These are phyloP conservation scores for Monosiga brevicollis DNA, from an alignment of 78 protist genomes.

Conservation along the genomic window DNA sequence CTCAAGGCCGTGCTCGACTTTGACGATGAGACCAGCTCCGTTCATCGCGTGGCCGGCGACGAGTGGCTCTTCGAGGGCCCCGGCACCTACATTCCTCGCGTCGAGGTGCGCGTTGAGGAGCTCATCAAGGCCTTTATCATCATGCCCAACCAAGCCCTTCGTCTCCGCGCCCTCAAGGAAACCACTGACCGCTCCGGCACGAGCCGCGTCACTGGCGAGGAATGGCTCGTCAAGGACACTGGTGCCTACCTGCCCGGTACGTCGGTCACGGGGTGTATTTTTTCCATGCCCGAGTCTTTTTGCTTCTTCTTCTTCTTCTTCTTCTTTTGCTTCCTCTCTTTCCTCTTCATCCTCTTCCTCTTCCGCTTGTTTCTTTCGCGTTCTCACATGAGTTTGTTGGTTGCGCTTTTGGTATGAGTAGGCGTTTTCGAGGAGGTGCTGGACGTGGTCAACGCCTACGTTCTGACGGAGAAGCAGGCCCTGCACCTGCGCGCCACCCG, in stretches of 20 bases:
- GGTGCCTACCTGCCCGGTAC: slow-evolving; percentile 48
- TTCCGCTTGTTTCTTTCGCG: too few relatives aligned
- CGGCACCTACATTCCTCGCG: slow-evolving; percentile 61
- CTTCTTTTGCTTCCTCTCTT: too few relatives aligned
- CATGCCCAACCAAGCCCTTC: slow-evolving; percentile 60
- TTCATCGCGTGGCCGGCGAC: slow-evolving; percentile 64
- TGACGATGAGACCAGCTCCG: slow-evolving; percentile 13
- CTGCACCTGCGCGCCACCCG: slow-evolving; percentile 60
- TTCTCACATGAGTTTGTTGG: too few relatives aligned
- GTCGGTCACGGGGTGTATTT: too few relatives aligned
- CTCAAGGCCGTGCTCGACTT: slow-evolving; percentile 67
- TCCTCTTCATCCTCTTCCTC: too few relatives aligned
- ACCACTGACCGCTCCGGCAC: slow-evolving; percentile 19
- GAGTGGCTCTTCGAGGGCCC: slow-evolving; percentile 82
- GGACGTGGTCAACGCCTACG: slow-evolving; percentile 34
- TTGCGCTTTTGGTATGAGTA: too few relatives aligned
- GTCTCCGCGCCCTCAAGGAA: slow-evolving; percentile 58
- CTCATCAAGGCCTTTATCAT: slow-evolving; percentile 44
- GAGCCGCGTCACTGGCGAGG: slow-evolving; percentile 65
- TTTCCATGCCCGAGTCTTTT: too few relatives aligned
- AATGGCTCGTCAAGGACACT: slow-evolving; percentile 55
- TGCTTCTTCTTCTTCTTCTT: too few relatives aligned
- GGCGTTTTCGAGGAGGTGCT: slow-evolving; percentile 66
- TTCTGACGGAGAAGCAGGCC: slow-evolving; percentile 72
- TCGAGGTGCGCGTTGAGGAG: slow-evolving; percentile 48